Percentiles rank a stretch among this genome's conserved stretches.
Conservation (phyloP, 106 monocot species). For the Ottelia alismoides region DNA sequence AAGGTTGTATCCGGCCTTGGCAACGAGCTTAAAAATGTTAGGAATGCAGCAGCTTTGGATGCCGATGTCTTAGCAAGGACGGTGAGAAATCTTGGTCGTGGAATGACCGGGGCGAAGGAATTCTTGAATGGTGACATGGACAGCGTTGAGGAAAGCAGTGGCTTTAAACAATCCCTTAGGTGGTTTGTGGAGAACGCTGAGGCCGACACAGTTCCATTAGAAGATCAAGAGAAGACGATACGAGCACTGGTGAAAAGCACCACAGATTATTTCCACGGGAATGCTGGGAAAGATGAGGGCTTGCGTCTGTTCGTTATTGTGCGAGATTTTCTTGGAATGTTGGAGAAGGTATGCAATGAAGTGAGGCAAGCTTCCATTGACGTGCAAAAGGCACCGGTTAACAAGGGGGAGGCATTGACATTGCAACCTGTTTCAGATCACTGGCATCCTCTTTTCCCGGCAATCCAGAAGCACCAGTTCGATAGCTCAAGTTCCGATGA, state of each 20-base stretch:
- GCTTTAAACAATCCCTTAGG: constrained; percentile 21
- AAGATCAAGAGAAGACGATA: constrained; percentile 31
- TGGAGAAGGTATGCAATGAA: constrained; percentile 38
- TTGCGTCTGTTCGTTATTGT: constrained; percentile 38
- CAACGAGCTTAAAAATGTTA: constrained; percentile 37
- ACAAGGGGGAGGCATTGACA: constrained; percentile 1
- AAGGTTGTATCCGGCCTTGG: constrained; percentile 25
- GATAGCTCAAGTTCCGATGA: constrained; percentile 34
- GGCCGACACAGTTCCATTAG: constrained; percentile 13
- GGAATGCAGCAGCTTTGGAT: constrained; percentile 32
- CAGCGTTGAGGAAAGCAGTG: constrained; percentile 27
- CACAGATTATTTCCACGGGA: constrained; percentile 41
- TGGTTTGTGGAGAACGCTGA: constrained; percentile 35
- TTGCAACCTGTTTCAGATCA: constrained; percentile 1
- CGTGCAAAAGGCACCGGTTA: constrained; percentile 5
- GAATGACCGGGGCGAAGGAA: constrained; percentile 17
- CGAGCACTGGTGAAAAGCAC: constrained; percentile 29
- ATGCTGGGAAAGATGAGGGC: constrained; percentile 47
- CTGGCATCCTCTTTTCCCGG: constrained; percentile 24
- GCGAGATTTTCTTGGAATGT: constrained; percentile 31
- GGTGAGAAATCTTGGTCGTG: constrained; percentile 15
- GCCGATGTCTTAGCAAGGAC: constrained; percentile 17
- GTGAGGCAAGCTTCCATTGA: constrained; percentile 14
- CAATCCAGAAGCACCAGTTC: constrained; percentile 19
- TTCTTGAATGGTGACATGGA: constrained; percentile 34